Conservation (phyloP, 129 eudicot species). For the Chrysanthemum lavandulifolium region DNA sequence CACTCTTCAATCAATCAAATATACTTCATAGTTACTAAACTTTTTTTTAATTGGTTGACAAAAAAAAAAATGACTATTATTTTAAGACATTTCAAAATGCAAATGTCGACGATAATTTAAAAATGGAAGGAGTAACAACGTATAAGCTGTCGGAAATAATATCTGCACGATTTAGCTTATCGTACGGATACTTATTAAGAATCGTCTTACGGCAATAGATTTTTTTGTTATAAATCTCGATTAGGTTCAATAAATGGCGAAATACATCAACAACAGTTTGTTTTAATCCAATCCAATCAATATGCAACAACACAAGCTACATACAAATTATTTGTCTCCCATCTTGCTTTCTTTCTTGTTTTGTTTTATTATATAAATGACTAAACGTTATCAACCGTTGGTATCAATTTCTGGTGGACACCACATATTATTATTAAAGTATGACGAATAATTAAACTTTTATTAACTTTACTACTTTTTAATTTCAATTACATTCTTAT, state of each 20-base stretch:
- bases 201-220: too few relatives aligned
- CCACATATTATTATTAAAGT: background rate
- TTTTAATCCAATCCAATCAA: conserved; percentile 3
- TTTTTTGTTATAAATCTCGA: background rate
- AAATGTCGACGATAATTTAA: too few relatives aligned
- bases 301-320: conserved; percentile 3
- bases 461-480: background rate
- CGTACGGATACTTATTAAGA: too few relatives aligned
- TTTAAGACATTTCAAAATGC: too few relatives aligned
- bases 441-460: background rate
- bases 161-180: too few relatives aligned
- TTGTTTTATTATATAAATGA: background rate
- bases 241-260: background rate
- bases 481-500: background rate
- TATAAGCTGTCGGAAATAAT: too few relatives aligned
- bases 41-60: too few relatives aligned
- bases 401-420: background rate
- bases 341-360: background rate
- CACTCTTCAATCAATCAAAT: too few relatives aligned
- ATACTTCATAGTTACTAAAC: too few relatives aligned
- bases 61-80: too few relatives aligned
- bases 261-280: background rate
- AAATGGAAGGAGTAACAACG: too few relatives aligned
- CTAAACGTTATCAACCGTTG: background rate
- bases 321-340: conserved; percentile 2